Conservation (phyloP, 805 yeast species). For the Brettanomyces naardenensis region DNA sequence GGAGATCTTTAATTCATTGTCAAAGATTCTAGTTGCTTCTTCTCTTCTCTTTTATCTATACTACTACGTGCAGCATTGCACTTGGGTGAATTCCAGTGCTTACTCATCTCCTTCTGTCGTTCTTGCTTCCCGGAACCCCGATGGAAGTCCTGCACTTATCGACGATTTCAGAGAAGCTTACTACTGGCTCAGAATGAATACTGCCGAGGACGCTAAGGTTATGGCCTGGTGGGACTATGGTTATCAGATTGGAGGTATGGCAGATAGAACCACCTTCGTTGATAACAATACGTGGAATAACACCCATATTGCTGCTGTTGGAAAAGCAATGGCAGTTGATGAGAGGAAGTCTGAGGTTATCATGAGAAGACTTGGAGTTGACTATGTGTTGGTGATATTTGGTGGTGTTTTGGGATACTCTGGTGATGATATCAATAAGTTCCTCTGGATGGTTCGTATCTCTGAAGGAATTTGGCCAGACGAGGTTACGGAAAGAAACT, state of each 20-base stretch:
- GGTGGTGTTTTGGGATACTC: slow-evolving; percentile 92
- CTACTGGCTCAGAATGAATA: slow-evolving; percentile 98
- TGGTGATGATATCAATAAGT: slow-evolving; percentile 95
- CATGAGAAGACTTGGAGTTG: slow-evolving; percentile 86
- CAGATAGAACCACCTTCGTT: slow-evolving; percentile 95
- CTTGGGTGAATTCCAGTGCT: slow-evolving; percentile 94
- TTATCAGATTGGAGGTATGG: slow-evolving; percentile 99
- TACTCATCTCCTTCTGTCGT: slow-evolving; percentile 98
- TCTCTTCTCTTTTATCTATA: slow-evolving; percentile 68
- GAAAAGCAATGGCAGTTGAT: slow-evolving; percentile 90
- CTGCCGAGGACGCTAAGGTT: slow-evolving; percentile 89
- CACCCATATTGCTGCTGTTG: slow-evolving; percentile 98
- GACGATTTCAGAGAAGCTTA: slow-evolving; percentile 99
- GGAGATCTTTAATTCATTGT: slow-evolving; percentile 29
- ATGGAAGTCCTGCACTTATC: slow-evolving; percentile 77
- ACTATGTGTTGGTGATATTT: slow-evolving; percentile 84
- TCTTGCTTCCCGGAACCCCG: slow-evolving; percentile 71
- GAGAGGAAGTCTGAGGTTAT: slow-evolving; percentile 88
- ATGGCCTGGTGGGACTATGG: slow-evolving; percentile 99
- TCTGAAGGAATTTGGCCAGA: slow-evolving; percentile 99
- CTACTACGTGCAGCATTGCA: slow-evolving; percentile 86
- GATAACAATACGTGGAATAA: slow-evolving; percentile 99
- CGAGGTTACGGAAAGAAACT: slow-evolving; percentile 82
- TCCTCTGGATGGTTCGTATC: slow-evolving; percentile 97
- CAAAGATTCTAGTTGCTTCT: slow-evolving; percentile 55